phyloP scores from a whole-genome alignment of 306 rosid genomes.

The Astragalus glycyphyllos region DNA sequence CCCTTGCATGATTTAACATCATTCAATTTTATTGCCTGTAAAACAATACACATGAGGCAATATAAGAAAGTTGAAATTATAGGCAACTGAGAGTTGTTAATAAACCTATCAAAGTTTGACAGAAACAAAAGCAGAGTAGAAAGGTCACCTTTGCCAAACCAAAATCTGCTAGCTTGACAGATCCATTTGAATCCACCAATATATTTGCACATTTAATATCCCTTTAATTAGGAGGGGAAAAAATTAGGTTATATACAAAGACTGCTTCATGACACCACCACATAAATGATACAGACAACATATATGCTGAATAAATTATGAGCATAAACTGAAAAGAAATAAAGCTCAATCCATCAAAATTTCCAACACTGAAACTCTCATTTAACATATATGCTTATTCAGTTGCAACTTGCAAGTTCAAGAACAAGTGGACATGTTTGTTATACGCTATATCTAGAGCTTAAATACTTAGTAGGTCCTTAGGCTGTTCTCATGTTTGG shows the following conservation, averaged over 20 bases:
- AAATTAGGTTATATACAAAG: constrained; percentile 28
- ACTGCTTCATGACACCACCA: constrained; percentile 18
- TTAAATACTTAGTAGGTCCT: constrained; percentile 11
- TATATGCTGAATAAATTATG: constrained; percentile 30
- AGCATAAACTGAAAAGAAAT: constrained; percentile 26
- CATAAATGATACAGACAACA: constrained; percentile 6
- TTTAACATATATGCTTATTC: neutral
- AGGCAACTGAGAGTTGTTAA: constrained; percentile 14
- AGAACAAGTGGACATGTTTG: constrained; percentile 7
- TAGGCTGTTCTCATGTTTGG: constrained; percentile 12
- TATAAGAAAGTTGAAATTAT: constrained; percentile 29
- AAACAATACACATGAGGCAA: constrained; percentile 27
- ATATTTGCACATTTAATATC: constrained; percentile 94
- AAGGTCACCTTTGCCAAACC: constrained; percentile 91
- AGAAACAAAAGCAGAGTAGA: constrained; percentile 14
- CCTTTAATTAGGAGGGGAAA: constrained; percentile 52
- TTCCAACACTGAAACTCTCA: constrained; percentile 23
- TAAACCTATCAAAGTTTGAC: neutral
- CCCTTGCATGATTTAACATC: constrained; percentile 86
- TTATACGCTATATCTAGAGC: constrained; percentile 13
- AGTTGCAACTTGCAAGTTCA: constrained; percentile 31
- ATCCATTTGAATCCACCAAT: constrained; percentile 87
- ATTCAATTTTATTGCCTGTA: constrained; percentile 78
- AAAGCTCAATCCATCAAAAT: neutral
- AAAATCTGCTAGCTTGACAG: constrained; percentile 97